A percentile compares a stretch with the other conserved stretches of the same genome.
Evolutionary conservation across 176 grass and related monocot species (phyloP).

Genomic region (Carex parvula): DNA sequence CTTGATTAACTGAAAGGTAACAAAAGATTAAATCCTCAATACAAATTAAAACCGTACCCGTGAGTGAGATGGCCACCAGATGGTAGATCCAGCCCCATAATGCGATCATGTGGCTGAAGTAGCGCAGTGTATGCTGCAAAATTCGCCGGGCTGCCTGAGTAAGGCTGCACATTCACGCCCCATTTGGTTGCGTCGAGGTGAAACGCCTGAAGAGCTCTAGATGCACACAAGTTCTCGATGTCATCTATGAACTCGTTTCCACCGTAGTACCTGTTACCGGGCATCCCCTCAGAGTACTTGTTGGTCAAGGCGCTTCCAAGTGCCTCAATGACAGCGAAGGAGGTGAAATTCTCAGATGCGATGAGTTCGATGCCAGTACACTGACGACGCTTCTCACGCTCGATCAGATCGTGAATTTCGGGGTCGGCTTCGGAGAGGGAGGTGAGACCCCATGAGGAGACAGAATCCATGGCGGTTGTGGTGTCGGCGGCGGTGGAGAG

Average conservation of each 20-base stretch:
- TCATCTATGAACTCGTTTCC: constrained; percentile 95
- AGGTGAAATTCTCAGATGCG: constrained; percentile 99
- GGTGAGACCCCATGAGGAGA: constrained; percentile 61
- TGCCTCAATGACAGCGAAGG: constrained; percentile 92
- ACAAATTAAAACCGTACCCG: constrained; percentile 24
- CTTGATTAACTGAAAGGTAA: neutral
- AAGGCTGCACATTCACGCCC: constrained; percentile 99
- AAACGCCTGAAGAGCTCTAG: constrained; percentile 71
- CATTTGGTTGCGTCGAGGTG: constrained; percentile 54
- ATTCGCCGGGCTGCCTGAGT: constrained; percentile 97
- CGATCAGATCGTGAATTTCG: constrained; percentile 64
- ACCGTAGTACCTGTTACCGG: constrained; percentile 81
- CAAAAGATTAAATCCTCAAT: neutral
- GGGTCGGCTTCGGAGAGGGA: constrained; percentile 54
- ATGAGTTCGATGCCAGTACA: constrained; percentile 96
- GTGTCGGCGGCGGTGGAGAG: neutral
- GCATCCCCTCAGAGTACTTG: constrained; percentile 99
- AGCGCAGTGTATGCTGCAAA: constrained; percentile 97
- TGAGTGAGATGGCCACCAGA: constrained; percentile 89
- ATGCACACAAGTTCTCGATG: constrained; percentile 86
- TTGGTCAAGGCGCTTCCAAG: constrained; percentile 87
- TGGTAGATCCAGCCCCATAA: constrained; percentile 97
- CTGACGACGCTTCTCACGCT: constrained; percentile 92
- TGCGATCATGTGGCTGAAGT: constrained; percentile 91
- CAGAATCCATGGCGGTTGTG: constrained; percentile 56